A percentile compares a stretch with the other conserved stretches of the same genome.
Conservation (phyloP, 2,329 filamentous ascomycete genomes). For the Moelleriella libera region DNA sequence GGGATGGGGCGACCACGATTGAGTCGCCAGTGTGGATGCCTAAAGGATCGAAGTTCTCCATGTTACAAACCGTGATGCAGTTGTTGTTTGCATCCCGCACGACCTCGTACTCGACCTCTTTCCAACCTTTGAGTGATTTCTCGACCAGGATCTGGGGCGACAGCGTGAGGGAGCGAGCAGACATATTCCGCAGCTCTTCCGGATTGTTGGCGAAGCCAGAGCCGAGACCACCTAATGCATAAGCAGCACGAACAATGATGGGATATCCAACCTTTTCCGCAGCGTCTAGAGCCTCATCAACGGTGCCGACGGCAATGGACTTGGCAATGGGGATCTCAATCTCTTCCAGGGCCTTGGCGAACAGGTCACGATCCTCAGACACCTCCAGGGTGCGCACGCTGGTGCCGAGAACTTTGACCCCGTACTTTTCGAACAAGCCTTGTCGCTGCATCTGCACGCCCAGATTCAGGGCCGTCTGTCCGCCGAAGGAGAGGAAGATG, state of each 20-base stretch:
- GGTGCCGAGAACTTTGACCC: conserved; percentile 89
- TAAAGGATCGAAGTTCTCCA: conserved; percentile 82
- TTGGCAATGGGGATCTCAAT: conserved; percentile 96
- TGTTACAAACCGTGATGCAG: conserved; percentile 92
- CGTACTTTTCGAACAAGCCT: conserved; percentile 89
- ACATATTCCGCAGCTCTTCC: conserved; percentile 87
- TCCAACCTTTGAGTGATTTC: conserved; percentile 98
- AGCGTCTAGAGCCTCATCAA: conserved; percentile 84
- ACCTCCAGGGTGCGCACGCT: conserved; percentile 89
- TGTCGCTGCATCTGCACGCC: conserved; percentile 96
- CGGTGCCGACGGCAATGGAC: conserved; percentile 79
- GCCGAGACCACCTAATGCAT: conserved; percentile 88
- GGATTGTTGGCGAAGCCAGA: conserved; percentile 91
- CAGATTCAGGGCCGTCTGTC: conserved; percentile 91
- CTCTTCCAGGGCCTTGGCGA: conserved; percentile 88
- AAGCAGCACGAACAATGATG: conserved; percentile 94
- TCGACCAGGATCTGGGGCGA: conserved; percentile 95
- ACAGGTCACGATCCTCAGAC: conserved; percentile 90
- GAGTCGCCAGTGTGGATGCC: conserved; percentile 98
- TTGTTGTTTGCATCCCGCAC: conserved; percentile 96
- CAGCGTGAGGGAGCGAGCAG: conserved; percentile 80
- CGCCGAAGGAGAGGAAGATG: conserved; percentile 94
- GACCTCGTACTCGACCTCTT: conserved; percentile 97
- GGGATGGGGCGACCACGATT: conserved; percentile 92
- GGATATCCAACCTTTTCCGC: conserved; percentile 84